phyloP scores from a whole-genome alignment of 2,329 filamentous ascomycete species.

The Pseudogymnoascus sp. region DNA sequence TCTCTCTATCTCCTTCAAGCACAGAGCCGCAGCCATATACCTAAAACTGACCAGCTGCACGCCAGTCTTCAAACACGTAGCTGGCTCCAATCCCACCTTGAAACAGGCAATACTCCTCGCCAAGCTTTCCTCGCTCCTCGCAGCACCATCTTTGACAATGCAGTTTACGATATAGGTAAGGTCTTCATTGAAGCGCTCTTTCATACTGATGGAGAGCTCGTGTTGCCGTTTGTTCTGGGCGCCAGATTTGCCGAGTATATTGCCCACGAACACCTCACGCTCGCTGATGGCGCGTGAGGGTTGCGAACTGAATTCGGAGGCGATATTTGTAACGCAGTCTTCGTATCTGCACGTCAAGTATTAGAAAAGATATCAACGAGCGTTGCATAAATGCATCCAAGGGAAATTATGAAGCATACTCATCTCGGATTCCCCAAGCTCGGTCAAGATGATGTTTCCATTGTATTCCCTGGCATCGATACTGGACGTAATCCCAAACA shows the following conservation, averaged over 20 bases:
- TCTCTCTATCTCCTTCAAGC: neutral
- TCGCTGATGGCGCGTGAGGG: conserved; percentile 38
- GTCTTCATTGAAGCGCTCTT: conserved; percentile 36
- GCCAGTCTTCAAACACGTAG: neutral
- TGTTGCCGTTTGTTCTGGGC: conserved; percentile 31
- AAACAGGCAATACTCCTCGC: conserved; percentile 44
- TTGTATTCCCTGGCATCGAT: neutral
- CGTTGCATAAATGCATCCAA: neutral
- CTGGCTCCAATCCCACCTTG: conserved; percentile 16
- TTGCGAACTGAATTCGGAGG: conserved; percentile 37
- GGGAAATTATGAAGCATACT: neutral
- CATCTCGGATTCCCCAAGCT: neutral
- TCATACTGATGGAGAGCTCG: conserved; percentile 36
- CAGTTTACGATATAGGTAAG: conserved; percentile 34
- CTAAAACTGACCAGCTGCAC: neutral
- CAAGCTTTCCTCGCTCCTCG: conserved; percentile 33
- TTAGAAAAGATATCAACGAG: neutral
- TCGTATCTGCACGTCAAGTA: conserved; percentile 39
- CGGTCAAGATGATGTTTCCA: neutral
- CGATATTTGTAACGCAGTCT: conserved; percentile 39
- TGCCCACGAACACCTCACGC: conserved; percentile 49
- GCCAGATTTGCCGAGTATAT: conserved; percentile 44
- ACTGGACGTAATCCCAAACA: neutral
- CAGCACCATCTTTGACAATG: conserved; percentile 35
- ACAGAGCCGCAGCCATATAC: neutral